Conservation (phyloP, 176 grass and related monocot species). For the Areca catechu region DNA sequence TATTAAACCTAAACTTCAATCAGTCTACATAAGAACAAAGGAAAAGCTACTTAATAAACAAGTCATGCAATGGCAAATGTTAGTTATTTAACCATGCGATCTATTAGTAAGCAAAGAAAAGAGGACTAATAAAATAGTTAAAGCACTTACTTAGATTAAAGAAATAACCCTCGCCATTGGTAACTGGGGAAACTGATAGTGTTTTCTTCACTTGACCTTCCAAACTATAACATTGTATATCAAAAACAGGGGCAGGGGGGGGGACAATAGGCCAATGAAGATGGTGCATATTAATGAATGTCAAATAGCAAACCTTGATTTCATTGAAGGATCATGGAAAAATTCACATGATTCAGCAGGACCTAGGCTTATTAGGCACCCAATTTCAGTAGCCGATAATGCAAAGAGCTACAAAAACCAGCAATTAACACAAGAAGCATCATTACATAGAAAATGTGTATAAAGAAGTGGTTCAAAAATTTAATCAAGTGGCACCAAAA, state of each 20-base stretch:
- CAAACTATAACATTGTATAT: slow-evolving; percentile 13
- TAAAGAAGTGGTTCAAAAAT: neutral
- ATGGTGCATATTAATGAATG: neutral
- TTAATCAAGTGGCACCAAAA: too few relatives aligned
- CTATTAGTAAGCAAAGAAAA: too few relatives aligned
- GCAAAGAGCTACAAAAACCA: slow-evolving; percentile 51
- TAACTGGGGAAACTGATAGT: slow-evolving; percentile 47
- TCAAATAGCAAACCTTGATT: slow-evolving; percentile 61
- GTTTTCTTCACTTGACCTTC: slow-evolving; percentile 87
- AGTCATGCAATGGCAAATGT: too few relatives aligned
- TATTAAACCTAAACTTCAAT: too few relatives aligned
- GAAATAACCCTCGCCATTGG: slow-evolving; percentile 55
- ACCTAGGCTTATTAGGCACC: slow-evolving; percentile 74
- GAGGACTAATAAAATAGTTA: too few relatives aligned
- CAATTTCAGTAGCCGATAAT: slow-evolving; percentile 85
- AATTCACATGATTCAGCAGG: slow-evolving; percentile 94
- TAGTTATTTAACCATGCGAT: too few relatives aligned
- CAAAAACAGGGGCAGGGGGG: too few relatives aligned
- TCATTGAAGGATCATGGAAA: slow-evolving; percentile 96
- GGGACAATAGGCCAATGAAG: too few relatives aligned
- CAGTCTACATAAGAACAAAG: too few relatives aligned
- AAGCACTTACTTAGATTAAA: slow-evolving; percentile 60
- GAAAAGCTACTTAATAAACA: too few relatives aligned
- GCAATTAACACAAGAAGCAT: neutral
- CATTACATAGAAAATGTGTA: neutral